Evolutionary conservation across 2,329 filamentous ascomycete species (phyloP).

Genomic region (Penicillium griseofulvum): DNA sequence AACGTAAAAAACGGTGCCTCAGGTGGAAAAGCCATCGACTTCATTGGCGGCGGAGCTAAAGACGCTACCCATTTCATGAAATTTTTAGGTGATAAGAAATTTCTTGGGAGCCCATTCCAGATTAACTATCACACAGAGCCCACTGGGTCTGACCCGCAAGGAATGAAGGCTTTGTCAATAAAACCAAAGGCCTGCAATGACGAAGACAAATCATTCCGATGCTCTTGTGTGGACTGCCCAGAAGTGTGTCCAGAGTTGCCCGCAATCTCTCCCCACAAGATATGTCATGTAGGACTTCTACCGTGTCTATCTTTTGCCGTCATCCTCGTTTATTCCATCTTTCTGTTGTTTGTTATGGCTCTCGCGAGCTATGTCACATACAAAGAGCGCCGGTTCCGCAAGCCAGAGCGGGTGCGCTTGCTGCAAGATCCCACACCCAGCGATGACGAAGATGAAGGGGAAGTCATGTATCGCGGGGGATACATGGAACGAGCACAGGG

Average conservation of each 20-base stretch:
- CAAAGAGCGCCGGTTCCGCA: slow-evolving; percentile 68
- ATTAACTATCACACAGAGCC: slow-evolving; percentile 77
- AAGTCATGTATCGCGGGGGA: slow-evolving; percentile 71
- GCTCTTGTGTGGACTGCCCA: slow-evolving; percentile 90
- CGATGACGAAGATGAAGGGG: slow-evolving; percentile 92
- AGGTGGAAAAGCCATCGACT: slow-evolving; percentile 88
- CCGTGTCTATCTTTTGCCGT: slow-evolving; percentile 93
- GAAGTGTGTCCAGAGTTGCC: slow-evolving; percentile 80
- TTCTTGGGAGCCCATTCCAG: slow-evolving; percentile 89
- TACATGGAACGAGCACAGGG: slow-evolving; percentile 76
- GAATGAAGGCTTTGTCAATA: slow-evolving; percentile 71
- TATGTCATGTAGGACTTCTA: slow-evolving; percentile 81
- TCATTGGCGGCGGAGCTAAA: slow-evolving; percentile 93
- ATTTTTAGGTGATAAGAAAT: slow-evolving; percentile 89
- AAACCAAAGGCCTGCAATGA: slow-evolving; percentile 85
- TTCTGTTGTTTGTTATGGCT: slow-evolving; percentile 66
- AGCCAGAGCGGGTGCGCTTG: slow-evolving; percentile 78
- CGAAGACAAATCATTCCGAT: slow-evolving; percentile 78
- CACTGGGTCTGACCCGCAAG: slow-evolving; percentile 58
- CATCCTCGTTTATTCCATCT: slow-evolving; percentile 77
- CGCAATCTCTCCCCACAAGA: slow-evolving; percentile 64
- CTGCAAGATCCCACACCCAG: slow-evolving; percentile 80
- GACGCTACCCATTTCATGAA: slow-evolving; percentile 84
- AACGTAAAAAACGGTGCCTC: slow-evolving; percentile 97
- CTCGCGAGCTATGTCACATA: slow-evolving; percentile 74